Base-by-base conservation (phyloP, 495 filamentous ascomycete species). In the Hypoxylon lienhwacheense region DNA sequence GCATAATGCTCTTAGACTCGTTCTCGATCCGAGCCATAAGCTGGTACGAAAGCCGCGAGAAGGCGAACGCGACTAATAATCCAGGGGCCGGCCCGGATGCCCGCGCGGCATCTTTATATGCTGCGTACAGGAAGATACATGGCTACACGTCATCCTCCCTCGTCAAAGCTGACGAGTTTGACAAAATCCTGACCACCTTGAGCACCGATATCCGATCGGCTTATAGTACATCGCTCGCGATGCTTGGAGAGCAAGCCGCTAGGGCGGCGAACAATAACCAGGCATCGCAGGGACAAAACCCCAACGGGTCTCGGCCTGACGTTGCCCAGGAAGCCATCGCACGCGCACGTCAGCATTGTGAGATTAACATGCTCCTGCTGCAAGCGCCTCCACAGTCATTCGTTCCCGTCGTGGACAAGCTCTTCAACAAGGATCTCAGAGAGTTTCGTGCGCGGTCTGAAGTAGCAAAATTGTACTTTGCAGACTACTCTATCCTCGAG, bases 1-100 rank as follows among this genome's bases (percentile, higher is more conserved):
- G 80, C 21, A 77, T 91, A 22, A 15, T 45, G 5, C 73, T 77
- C 22, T 67, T 82, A 20, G 76, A 80, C 53, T 50, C 63, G 7
- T 59, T 74, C 12, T 65, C 71, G 21, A 65, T 40, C 16, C 60
- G 67, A 14, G 68, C 75, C 0, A 66, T 68, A 6, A 59, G 52
- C 17, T 74, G 69, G 63, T 78, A 73, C 52, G 64, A 77, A 37
- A 55, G 42, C 16, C 61, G 51, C 33, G 44, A 63, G 31, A 65
- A 59, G 34, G 14, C 50, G 10, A 19, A 16, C 31, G 44, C 49
- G 25, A 58, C 37, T 32, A 15, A 36, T 19, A 36, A 44, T n/a
- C 7, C 51, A 7, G 49, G 43, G 7, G 40, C 49, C 11, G 42
- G 64, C 22, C 11, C 53, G 5, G 65, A 68, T 7, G 34, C 59